Percentiles rank a stretch among this genome's conserved stretches.
Conservation (phyloP, 768 basidiomycete species). For the Boletus rubropictus region DNA sequence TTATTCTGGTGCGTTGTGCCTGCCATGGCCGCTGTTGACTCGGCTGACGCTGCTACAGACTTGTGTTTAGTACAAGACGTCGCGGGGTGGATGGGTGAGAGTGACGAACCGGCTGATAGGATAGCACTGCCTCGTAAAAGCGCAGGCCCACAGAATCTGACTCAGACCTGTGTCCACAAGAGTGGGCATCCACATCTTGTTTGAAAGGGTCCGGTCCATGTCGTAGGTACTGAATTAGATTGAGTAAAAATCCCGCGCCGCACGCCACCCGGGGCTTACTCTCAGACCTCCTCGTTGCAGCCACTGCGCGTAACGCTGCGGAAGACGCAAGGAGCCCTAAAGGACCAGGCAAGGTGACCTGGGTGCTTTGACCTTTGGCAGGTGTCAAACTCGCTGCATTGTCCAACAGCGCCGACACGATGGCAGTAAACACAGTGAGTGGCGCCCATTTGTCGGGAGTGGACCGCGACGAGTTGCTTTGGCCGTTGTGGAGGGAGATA, state of each 20-base stretch:
- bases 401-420: slow-evolving; percentile 1
- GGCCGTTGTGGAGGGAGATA: slow-evolving; percentile 9
- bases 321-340: not conserved
- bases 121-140: too few relatives aligned
- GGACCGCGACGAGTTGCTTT: slow-evolving; percentile 5
- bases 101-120: too few relatives aligned
- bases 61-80: too few relatives aligned
- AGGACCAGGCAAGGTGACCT: not conserved
- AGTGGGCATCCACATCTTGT: too few relatives aligned
- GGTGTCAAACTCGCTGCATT: slow-evolving; percentile 3
- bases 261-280: slow-evolving; percentile 4
- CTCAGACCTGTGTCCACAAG: too few relatives aligned
- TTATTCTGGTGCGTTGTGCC: not conserved
- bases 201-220: too few relatives aligned
- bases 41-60: too few relatives aligned
- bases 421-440: slow-evolving; percentile 18
- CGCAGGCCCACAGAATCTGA: too few relatives aligned
- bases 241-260: slow-evolving; percentile 5
- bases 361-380: slow-evolving; percentile 16
- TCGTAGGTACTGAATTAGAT: too few relatives aligned
- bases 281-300: not conserved
- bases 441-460: not conserved
- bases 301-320: not conserved
- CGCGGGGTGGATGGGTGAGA: too few relatives aligned
- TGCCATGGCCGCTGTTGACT: not conserved